Evolutionary conservation across 139 green algal species (phyloP).

Genomic region (Chlorella sp.): DNA sequence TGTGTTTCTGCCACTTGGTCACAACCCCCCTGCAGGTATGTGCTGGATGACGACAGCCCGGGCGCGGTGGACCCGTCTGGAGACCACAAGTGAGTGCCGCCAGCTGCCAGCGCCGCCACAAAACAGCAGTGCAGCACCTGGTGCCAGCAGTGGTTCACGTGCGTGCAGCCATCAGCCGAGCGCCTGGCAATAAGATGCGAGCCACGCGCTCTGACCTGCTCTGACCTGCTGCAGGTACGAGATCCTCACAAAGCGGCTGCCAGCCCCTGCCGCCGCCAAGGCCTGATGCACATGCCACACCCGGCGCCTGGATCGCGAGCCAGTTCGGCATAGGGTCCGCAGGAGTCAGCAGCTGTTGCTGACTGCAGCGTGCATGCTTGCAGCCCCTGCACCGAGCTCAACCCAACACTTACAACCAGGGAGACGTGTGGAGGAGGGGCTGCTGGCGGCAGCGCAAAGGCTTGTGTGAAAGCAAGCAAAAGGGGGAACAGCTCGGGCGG

Average conservation of each 20-base stretch:
- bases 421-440: background rate
- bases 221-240: constrained; percentile 34
- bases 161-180: too few relatives aligned
- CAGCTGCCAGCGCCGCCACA: too few relatives aligned
- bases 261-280: background rate
- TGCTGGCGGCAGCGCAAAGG: background rate
- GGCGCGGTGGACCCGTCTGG: constrained; percentile 16
- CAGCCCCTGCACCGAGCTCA: background rate
- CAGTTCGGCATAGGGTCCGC: too few relatives aligned
- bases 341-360: too few relatives aligned
- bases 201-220: too few relatives aligned
- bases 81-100: constrained; percentile 1
- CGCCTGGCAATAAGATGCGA: too few relatives aligned
- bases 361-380: background rate
- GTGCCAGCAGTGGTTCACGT: too few relatives aligned
- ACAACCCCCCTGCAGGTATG: constrained; percentile 16
- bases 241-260: constrained; percentile 40
- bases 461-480: background rate
- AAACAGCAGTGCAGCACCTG: too few relatives aligned
- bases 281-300: background rate
- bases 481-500: background rate
- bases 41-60: constrained; percentile 27
- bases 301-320: background rate
- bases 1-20: background rate
- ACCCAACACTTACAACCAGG: background rate